Percentiles rank a stretch among this genome's conserved stretches.
Conservation (phyloP, 345 rosid species). For the Populus davidiana region DNA sequence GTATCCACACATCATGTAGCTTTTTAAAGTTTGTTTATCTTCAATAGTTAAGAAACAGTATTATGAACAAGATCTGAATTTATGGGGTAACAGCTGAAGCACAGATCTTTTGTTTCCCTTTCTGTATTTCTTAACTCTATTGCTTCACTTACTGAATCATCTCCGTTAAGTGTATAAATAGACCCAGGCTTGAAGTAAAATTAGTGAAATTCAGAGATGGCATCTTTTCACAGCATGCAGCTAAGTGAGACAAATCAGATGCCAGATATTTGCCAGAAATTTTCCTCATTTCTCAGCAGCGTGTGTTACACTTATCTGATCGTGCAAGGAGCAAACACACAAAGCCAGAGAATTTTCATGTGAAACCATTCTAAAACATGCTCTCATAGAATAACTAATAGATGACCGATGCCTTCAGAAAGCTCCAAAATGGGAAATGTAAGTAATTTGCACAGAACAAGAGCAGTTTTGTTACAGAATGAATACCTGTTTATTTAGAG, state of each 20-base stretch:
- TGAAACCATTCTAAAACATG: neutral
- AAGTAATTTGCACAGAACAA: neutral
- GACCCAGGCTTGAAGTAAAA: neutral
- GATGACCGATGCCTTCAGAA: neutral
- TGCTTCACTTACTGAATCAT: neutral
- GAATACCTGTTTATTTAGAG: constrained; percentile 84
- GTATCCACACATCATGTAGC: neutral
- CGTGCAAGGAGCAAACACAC: neutral
- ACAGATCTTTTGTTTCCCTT: neutral
- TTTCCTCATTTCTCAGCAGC: neutral
- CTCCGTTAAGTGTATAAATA: neutral
- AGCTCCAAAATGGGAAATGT: neutral
- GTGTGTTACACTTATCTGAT: neutral
- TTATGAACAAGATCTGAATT: neutral
- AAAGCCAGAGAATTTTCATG: neutral
- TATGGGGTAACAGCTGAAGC: neutral
- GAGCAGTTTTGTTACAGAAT: neutral
- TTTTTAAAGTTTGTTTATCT: neutral
- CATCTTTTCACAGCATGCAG: neutral
- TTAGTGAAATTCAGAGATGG: neutral
- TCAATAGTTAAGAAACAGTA: neutral
- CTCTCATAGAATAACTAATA: neutral
- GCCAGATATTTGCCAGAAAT: neutral
- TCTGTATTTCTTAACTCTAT: neutral
- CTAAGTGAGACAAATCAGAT: neutral